Base-by-base conservation (phyloP, 1,139 yeast genomes). In the Suhomyces guaymorum region DNA sequence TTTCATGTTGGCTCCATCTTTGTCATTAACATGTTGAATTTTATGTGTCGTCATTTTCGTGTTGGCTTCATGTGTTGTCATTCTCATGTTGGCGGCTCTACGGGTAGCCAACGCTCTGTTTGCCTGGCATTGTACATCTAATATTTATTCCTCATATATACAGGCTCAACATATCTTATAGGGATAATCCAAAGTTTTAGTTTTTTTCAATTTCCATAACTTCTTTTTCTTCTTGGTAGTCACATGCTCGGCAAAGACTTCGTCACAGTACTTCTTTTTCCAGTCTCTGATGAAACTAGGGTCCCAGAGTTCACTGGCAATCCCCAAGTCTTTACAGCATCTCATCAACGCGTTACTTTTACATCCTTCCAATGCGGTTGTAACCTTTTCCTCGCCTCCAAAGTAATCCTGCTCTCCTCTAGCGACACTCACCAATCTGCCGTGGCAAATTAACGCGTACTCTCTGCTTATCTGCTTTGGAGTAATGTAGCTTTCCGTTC, bases 281-380 rank as follows among this genome's bases (percentile, higher is more conserved):
- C 89, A 92, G 24, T 65, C 62, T 46, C 92, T 77, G 43, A 92
- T 89, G 52, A 90, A 92, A 26, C 79, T 68, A 1, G 98, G 98
- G 55, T 92, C 98, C 98, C 98, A 92, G 37, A 92, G 70, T 54
- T 92, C 98, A 42, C 95, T 85, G 2, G 97, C 98, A 49, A 92
- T 84, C 4, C 97, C 97, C 50, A 92, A 71, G 63, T 92, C 98
- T 57, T 92, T 92, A 63, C 98, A 92, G 55, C 97, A 90, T 55
- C 98, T 76, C 97, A 92, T 92, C 59, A 92, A 68, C 0, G 98
- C 97, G 56, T 92, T 92, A 57, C 95, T 82, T 57, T 89, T 89
- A 61, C 98, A 92, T 10, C 98, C 98, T 63, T 92, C 98, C 30
- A 95, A 82, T 0, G 98, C 97, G 0, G 97, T 92, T 5, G 97